A percentile compares a stretch with the other conserved stretches of the same genome.
Conservation (phyloP, 176 grass and related monocot species). For the Zoysia japonica region DNA sequence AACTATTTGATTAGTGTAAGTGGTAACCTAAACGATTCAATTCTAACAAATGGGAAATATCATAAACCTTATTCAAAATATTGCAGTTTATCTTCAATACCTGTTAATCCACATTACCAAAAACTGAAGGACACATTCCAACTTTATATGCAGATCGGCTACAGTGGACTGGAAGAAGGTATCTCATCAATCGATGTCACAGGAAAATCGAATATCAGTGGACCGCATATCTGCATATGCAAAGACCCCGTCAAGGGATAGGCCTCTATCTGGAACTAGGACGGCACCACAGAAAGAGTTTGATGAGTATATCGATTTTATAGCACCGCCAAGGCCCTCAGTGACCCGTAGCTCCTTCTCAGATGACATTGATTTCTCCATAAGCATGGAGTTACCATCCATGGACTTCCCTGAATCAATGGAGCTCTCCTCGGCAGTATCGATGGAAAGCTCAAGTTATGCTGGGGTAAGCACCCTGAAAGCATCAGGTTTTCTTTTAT, state of each 20-base stretch:
- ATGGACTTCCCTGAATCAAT: slow-evolving; percentile 60
- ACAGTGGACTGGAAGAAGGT: slow-evolving; percentile 47
- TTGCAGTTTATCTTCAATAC: slow-evolving; percentile 10
- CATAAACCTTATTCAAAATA: slow-evolving; percentile 1
- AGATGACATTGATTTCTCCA: slow-evolving; percentile 61
- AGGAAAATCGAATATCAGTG: slow-evolving; percentile 40
- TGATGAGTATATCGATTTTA: slow-evolving; percentile 60
- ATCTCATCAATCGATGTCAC: slow-evolving; percentile 51
- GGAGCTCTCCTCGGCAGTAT: slow-evolving; percentile 52
- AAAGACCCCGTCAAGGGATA: slow-evolving; percentile 48
- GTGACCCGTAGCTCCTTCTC: slow-evolving; percentile 60
- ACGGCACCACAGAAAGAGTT: slow-evolving; percentile 55
- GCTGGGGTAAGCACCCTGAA: slow-evolving; percentile 40
- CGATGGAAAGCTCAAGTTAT: slow-evolving; percentile 45
- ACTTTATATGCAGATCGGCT: slow-evolving; percentile 24
- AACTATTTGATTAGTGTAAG: background rate
- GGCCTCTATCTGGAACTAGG: slow-evolving; percentile 53
- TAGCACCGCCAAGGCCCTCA: slow-evolving; percentile 50
- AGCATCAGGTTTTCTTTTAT: background rate
- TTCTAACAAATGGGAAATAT: slow-evolving; percentile 21
- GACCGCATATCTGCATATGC: slow-evolving; percentile 40
- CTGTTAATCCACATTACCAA: slow-evolving; percentile 5
- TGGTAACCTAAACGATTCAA: slow-evolving; percentile 2
- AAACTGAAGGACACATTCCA: background rate
- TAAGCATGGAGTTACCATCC: slow-evolving; percentile 59